Conservation (phyloP, 2,329 filamentous ascomycete species). For the Fusarium compactum region DNA sequence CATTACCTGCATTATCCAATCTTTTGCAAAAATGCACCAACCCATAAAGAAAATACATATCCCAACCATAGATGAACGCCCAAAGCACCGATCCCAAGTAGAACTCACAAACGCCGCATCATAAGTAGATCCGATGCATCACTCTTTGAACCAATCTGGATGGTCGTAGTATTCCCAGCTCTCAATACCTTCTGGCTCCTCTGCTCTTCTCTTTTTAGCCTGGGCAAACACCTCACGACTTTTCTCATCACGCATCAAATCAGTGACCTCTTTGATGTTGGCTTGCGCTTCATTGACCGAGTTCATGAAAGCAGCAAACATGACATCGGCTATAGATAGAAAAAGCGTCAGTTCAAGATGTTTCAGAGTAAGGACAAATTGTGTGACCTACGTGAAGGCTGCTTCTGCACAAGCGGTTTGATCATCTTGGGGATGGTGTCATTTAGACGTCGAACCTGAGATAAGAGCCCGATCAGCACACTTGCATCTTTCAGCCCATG, state of each 20-base stretch:
- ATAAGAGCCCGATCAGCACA: conserved; percentile 35
- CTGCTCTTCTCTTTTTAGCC: conserved; percentile 64
- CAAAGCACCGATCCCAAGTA: conserved; percentile 3
- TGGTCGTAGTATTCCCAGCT: conserved; percentile 70
- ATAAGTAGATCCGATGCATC: neutral
- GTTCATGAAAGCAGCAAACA: conserved; percentile 62
- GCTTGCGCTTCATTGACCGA: conserved; percentile 61
- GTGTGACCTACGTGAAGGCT: conserved; percentile 62
- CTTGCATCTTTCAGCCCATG: conserved; percentile 20
- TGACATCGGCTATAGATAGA: conserved; percentile 59
- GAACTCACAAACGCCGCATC: conserved; percentile 15
- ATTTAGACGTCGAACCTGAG: conserved; percentile 52
- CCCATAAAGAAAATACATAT: neutral
- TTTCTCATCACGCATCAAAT: conserved; percentile 60
- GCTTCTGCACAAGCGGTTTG: conserved; percentile 63
- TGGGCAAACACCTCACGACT: conserved; percentile 64
- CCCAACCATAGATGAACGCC: conserved; percentile 17
- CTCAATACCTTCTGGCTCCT: conserved; percentile 68
- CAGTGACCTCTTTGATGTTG: conserved; percentile 65
- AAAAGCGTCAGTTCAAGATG: conserved; percentile 24
- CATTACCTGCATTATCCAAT: neutral
- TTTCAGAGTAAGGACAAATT: conserved; percentile 34
- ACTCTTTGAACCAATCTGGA: conserved; percentile 66
- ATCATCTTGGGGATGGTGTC: conserved; percentile 56
- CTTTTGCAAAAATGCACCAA: neutral